A percentile compares a stretch with the other conserved stretches of the same genome.
Evolutionary conservation across 345 rosid genomes (phyloP).

Genomic region (Dovyalis caffra): DNA sequence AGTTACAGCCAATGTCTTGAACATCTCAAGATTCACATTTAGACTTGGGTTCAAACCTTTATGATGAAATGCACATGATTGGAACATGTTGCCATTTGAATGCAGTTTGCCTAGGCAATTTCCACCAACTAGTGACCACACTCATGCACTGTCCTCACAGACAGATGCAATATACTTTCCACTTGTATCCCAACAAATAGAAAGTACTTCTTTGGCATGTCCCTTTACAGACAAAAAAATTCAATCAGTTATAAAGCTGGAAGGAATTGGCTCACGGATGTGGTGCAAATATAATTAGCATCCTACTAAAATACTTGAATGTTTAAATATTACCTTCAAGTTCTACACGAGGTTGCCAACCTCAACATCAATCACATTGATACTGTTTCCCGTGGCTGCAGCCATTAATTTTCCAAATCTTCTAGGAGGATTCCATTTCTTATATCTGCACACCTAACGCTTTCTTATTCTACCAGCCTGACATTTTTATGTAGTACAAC

Average conservation of each 20-base stretch:
- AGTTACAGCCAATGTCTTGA: too few species aligned
- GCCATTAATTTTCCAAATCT: slow-evolving; percentile 29
- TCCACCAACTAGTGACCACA: slow-evolving; percentile 27
- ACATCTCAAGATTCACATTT: too few species aligned
- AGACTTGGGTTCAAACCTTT: too few species aligned
- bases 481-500: too few species aligned
- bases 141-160: slow-evolving; percentile 26
- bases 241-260: too few species aligned
- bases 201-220: slow-evolving; percentile 28
- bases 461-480: too few species aligned
- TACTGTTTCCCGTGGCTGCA: slow-evolving; percentile 20
- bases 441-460: too few species aligned
- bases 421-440: too few species aligned
- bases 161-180: slow-evolving; percentile 35
- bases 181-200: slow-evolving; percentile 32
- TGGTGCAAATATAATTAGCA: neutral
- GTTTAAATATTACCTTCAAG: slow-evolving; percentile 22
- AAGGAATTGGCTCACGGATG: neutral
- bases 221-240: slow-evolving; percentile 23
- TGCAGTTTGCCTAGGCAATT: slow-evolving; percentile 22
- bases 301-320: neutral
- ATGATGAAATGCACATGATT: slow-evolving; percentile 35
- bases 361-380: slow-evolving; percentile 31
- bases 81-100: slow-evolving; percentile 34
- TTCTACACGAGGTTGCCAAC: slow-evolving; percentile 9